phyloP scores from a whole-genome alignment of 2,329 filamentous ascomycete species.

The Lachnellula subtilissima region DNA sequence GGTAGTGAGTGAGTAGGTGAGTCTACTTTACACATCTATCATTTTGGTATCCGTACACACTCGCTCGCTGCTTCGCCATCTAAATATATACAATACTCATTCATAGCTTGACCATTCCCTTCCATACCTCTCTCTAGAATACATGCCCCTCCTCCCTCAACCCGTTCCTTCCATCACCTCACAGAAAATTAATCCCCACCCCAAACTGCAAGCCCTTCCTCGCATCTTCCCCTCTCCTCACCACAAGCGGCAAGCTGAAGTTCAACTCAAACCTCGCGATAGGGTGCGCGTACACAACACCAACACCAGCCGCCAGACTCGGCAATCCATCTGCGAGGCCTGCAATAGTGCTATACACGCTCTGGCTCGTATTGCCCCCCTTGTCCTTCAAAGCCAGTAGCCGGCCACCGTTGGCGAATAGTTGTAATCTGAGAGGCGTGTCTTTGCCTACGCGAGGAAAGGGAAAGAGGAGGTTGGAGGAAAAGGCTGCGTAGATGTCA shows the following conservation, averaged over 20 bases:
- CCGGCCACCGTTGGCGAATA: conserved; percentile 87
- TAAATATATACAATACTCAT: too few relatives aligned
- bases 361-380: conserved; percentile 25
- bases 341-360: conserved; percentile 53
- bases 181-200: conserved; percentile 95
- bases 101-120: too few relatives aligned
- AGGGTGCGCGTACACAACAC: conserved; percentile 90
- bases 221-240: conserved; percentile 77
- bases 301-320: conserved; percentile 80
- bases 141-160: not conserved
- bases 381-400: conserved; percentile 67
- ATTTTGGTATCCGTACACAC: too few relatives aligned
- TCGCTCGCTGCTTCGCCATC: too few relatives aligned
- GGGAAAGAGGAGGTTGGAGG: conserved; percentile 79
- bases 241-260: conserved; percentile 80
- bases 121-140: conserved; percentile 7
- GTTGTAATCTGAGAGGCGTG: conserved; percentile 78
- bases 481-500: conserved; percentile 85
- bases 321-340: conserved; percentile 73
- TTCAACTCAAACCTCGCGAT: conserved; percentile 93
- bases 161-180: conserved; percentile 28
- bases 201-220: conserved; percentile 91
- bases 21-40: too few relatives aligned
- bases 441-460: conserved; percentile 77
- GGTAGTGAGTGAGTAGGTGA: too few relatives aligned